A percentile compares a stretch with the other conserved stretches of the same genome.
Conservation (phyloP, 192 early-diverging fungal species). For the Allomyces arbusculus region DNA sequence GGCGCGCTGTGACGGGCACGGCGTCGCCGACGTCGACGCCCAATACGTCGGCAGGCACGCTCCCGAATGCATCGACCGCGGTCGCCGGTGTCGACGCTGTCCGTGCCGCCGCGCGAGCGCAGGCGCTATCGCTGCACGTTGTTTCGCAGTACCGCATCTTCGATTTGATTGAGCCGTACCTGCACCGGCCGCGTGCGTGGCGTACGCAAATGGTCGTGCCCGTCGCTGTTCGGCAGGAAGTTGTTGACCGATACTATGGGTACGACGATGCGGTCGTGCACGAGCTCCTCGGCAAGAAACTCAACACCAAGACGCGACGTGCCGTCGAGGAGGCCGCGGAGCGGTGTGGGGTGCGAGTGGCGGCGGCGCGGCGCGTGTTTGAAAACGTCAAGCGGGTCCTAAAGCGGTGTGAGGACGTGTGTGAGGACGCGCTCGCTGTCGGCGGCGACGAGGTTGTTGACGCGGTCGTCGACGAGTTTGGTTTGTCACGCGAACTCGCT, state of each 20-base stretch:
- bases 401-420: neutral
- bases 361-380: neutral
- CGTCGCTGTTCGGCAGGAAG: neutral
- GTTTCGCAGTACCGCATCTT: neutral
- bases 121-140: neutral
- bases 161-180: neutral
- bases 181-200: neutral
- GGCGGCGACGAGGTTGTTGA: neutral
- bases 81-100: no score
- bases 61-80: no score
- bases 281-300: neutral
- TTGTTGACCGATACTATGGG: neutral
- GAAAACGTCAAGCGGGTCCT: neutral
- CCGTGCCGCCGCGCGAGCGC: no score
- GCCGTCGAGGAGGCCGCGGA: neutral
- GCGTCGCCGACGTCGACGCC: no score
- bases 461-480: neutral
- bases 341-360: neutral
- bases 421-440: neutral
- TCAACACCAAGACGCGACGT: neutral
- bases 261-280: neutral
- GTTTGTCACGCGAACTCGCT: neutral
- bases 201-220: neutral
- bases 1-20: no score
- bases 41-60: no score